A percentile compares a stretch with the other conserved stretches of the same genome.
Evolutionary conservation across 768 basidiomycete species (phyloP).

Genomic region (Chiua virens): DNA sequence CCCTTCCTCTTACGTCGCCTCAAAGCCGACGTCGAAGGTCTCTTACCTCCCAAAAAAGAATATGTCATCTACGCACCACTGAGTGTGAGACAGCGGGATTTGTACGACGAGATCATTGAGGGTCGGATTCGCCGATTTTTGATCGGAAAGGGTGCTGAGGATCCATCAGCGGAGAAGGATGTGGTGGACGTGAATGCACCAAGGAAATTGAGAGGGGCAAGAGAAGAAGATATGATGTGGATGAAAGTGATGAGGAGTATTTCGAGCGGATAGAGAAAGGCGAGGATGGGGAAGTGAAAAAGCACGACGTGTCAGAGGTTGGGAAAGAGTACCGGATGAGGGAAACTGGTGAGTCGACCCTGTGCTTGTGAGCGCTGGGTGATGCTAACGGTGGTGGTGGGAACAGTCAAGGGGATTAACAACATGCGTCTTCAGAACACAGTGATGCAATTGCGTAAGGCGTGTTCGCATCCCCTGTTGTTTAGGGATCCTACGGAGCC

Average conservation of each 20-base stretch:
- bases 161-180: conserved; percentile 16
- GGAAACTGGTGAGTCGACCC: conserved; percentile 53
- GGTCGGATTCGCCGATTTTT: conserved; percentile 71
- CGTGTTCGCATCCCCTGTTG: conserved; percentile 89
- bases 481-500: conserved; percentile 50
- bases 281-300: conserved; percentile 34
- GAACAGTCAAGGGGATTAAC: conserved; percentile 77
- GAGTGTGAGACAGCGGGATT: conserved; percentile 75
- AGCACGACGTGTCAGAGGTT: conserved; percentile 50
- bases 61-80: conserved; percentile 93
- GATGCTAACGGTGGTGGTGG: conserved; percentile 3
- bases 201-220: conserved; percentile 37
- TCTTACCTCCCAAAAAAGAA: conserved; percentile 89
- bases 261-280: conserved; percentile 59
- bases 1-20: conserved; percentile 92
- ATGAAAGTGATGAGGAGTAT: conserved; percentile 63
- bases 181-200: conserved; percentile 32
- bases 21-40: conserved; percentile 81
- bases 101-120: conserved; percentile 78
- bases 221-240: conserved; percentile 51
- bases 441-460: conserved; percentile 97
- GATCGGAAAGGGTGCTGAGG: conserved; percentile 35
- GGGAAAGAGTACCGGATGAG: conserved; percentile 59
- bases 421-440: conserved; percentile 93
- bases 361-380: not conserved